These are phyloP conservation scores for Phytophthora pistaciae DNA, from an alignment of 352 stramenopile genomes.

Conservation along the genomic window DNA sequence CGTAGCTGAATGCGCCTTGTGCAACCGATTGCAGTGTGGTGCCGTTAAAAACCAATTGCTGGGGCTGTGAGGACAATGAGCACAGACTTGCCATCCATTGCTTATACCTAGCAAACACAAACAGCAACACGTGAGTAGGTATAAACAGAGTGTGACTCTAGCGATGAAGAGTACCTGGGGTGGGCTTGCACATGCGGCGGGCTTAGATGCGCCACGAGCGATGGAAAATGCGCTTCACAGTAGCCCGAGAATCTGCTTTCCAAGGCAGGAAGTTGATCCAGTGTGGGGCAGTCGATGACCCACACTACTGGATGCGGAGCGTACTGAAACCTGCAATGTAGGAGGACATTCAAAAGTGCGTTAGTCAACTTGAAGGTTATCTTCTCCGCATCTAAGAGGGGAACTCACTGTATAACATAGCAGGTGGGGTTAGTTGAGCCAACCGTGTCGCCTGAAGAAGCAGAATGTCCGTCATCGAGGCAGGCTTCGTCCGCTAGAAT, in stretches of 20 bases:
- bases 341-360: background rate
- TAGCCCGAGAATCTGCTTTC: constrained; percentile 25
- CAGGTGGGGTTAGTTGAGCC: constrained; percentile 18
- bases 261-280: constrained; percentile 41
- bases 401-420: constrained; percentile 39
- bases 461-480: background rate
- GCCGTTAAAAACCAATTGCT: constrained; percentile 69
- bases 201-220: constrained; percentile 67
- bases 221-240: constrained; percentile 48
- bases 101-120: constrained; percentile 34
- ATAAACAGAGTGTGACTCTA: background rate
- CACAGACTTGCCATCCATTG: constrained; percentile 37
- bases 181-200: constrained; percentile 36
- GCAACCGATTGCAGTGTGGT: constrained; percentile 36
- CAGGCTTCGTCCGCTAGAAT: constrained; percentile 11
- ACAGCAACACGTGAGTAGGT: background rate
- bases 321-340: constrained; percentile 29
- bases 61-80: constrained; percentile 5
- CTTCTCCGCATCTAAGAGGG: background rate
- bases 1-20: constrained; percentile 61
- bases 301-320: constrained; percentile 53
- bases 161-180: constrained; percentile 19
- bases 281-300: constrained; percentile 61
- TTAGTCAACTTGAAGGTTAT: background rate
- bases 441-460: background rate